phyloP scores from a whole-genome alignment of 2,329 filamentous ascomycete genomes.

The Coniella vitis region DNA sequence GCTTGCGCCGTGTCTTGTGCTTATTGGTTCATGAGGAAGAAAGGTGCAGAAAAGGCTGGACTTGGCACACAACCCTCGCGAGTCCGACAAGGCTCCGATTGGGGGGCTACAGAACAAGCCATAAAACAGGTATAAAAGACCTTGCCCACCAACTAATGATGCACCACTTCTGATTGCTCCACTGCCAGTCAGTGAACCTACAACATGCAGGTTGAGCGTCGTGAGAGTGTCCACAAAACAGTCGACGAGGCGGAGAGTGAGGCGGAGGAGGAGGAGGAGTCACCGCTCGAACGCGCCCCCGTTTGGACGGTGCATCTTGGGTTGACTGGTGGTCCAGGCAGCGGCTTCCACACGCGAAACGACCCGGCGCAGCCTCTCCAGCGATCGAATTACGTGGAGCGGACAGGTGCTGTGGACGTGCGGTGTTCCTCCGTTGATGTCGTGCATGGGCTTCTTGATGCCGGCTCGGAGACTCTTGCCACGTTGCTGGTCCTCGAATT shows the following conservation, averaged over 20 bases:
- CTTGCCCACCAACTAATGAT: too few relatives aligned
- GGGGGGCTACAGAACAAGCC: too few relatives aligned
- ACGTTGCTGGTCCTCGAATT: constrained; percentile 23
- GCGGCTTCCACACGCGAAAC: neutral
- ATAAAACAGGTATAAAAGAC: too few relatives aligned
- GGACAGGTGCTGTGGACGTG: constrained; percentile 22
- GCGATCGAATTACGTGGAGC: constrained; percentile 6
- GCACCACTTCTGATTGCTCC: too few relatives aligned
- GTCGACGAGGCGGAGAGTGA: neutral
- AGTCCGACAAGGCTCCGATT: too few relatives aligned
- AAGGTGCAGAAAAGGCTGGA: too few relatives aligned
- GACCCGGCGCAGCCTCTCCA: neutral
- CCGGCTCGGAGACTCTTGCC: constrained; percentile 17
- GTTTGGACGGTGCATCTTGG: neutral
- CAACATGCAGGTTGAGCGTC: neutral
- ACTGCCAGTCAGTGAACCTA: too few relatives aligned
- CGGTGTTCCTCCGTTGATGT: constrained; percentile 22
- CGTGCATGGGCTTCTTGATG: constrained; percentile 20
- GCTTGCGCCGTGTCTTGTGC: too few relatives aligned
- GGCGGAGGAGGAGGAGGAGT: neutral
- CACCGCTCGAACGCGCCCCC: neutral
- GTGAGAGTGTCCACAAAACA: neutral
- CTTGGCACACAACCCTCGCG: too few relatives aligned
- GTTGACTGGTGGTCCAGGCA: neutral
- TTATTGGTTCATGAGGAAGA: too few relatives aligned